Base-by-base conservation (phyloP, 2,329 filamentous ascomycete species). In the Xenoacremonium recifei region DNA sequence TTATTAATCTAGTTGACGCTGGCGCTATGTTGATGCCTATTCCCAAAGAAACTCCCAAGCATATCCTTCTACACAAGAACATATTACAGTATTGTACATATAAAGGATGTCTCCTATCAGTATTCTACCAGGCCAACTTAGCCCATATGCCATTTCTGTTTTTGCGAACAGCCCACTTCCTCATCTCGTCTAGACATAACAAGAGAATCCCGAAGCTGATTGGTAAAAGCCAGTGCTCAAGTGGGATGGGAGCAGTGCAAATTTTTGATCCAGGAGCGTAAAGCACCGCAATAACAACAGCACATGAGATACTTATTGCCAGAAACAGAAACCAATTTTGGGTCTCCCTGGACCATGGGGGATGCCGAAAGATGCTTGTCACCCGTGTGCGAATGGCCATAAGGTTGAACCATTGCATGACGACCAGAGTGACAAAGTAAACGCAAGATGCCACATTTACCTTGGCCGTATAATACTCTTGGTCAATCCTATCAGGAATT, bases 401-500 rank as follows among this genome's bases (percentile, higher is more conserved):
- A 4, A 90, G 70, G 58, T 85, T 88, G 71, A n/a, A 89, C 72
- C 82, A 84, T 72, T 88, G 84, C 85, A 91, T 89, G 36, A 91
- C 82, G 3, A 92, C 87, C 18, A 92, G 69, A 45, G 84, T 91
- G 52, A 90, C 78, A 54, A 91, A 91, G 64, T 91, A 91, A 45
- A 92, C 83, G 13, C 82, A 86, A 27, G 78, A 84, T 0, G 84
- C 85, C 47, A 77, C 73, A 48, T 83, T 84, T 18, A 85, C 66
- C 48, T 78, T 73, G 20, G 68, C 62, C 0, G 65, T 67, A 54
- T 82, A 79, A 42, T 73, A 76, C 34, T 78, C 77, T 2, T 72
- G 63, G 38, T 77, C 74, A 10, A 79, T 71, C 58, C 59, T 68
- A 42, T 54, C 70, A 9, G 75, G 77, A 4, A 75, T 54, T 3